Percentiles rank a stretch among this genome's conserved stretches.
Evolutionary conservation across 2,329 filamentous ascomycete species (phyloP).

Genomic region (Trematosphaeria pertusa): DNA sequence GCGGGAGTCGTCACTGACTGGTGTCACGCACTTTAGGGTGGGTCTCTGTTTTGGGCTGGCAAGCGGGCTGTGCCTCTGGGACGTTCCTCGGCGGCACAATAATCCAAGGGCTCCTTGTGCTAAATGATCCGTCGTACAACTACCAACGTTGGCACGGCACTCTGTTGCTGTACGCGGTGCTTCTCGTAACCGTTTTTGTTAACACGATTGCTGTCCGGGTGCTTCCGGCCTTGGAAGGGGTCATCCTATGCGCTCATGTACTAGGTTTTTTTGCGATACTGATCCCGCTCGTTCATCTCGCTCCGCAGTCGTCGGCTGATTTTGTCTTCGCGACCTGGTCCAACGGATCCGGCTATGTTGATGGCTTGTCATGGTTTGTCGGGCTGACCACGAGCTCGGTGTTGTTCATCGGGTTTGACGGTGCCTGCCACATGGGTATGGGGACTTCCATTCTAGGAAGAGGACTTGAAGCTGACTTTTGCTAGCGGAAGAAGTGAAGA

Average conservation of each 20-base stretch:
- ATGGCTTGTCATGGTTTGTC: too few species aligned
- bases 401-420: too few species aligned
- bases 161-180: too few species aligned
- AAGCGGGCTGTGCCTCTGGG: constrained; percentile 35
- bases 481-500: background rate
- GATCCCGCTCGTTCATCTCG: background rate
- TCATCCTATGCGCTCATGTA: constrained; percentile 23
- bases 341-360: too few species aligned
- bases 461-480: constrained; percentile 2
- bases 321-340: background rate
- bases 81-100: constrained; percentile 27
- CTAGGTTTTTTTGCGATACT: background rate
- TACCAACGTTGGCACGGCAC: constrained; percentile 56
- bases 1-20: too few species aligned
- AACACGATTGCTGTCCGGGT: constrained; percentile 51
- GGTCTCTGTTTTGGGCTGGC: constrained; percentile 46
- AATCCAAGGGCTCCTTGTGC: constrained; percentile 31
- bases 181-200: too few species aligned
- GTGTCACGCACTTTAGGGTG: too few species aligned
- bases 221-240: constrained; percentile 44
- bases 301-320: background rate
- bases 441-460: background rate
- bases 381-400: too few species aligned
- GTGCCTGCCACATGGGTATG: constrained; percentile 32
- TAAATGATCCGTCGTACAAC: constrained; percentile 45